Base-by-base conservation (phyloP, 129 eudicot genomes). In the Flaveria robusta region DNA sequence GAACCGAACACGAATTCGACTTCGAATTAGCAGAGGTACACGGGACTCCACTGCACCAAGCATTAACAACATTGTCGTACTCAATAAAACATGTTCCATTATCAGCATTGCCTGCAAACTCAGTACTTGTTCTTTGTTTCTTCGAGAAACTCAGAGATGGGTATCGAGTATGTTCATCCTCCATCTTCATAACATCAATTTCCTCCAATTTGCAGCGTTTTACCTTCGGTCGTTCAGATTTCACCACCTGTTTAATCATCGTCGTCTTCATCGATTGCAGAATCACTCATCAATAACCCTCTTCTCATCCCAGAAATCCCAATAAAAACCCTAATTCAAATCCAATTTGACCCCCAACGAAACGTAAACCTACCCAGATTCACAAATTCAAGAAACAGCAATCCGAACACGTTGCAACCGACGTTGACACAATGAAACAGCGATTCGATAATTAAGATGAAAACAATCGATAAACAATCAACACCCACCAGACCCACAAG, bases 201-300 rank as follows among this genome's bases (percentile, higher is more conserved):
- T 68, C 81, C 56, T 70, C 86, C 66, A 70, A 72, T 52, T 84
- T 81, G 76, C 88, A 81, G 34, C 87, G 81, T 83, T 88, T 85
- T 0, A 84, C 71, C 19, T 85, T 83, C 70, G 86, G 87, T 89
- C 83, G 83, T 75, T 77, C 84, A 3, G 75, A n/a, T 58, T 50
- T 82, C 77, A 50, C 66, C 79, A 69, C 58, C 83, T 70, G 82
- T 74, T 74, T 80, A 43, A 56, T 80, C 66, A 81, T 82, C 90
- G 76, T 81, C 87, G 76, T 81, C 87, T 85, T 83, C 92, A 83
- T 66, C 22, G 78, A 56, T 70, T 77, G 76, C 74, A 83, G 18
- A 70, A 87, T 84, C 82, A 59, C 11, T 27, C 65, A 22, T 58
- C 84, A 66, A 26, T 4, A 46, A 45, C 64, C 13, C 12, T 9